Evolutionary conservation across 2,329 filamentous ascomycete genomes (phyloP), one percentile per base, ranked within the genome.

Genomic region (Alternaria ventricosa): DNA sequence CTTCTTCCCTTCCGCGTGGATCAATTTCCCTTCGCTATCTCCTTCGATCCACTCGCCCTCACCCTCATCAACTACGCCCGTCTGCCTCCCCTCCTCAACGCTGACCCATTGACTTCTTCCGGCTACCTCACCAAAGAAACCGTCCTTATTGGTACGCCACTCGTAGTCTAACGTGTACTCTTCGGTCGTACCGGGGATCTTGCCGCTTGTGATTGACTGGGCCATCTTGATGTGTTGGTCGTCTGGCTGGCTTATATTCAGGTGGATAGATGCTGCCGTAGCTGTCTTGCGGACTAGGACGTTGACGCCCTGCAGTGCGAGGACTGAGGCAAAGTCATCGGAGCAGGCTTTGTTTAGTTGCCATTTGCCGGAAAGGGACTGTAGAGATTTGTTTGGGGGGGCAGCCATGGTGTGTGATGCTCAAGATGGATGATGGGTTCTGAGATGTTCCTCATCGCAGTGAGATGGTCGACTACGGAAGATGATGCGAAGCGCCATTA

Each of bases 71-170:
- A 63, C 56, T 11, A 66, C 61, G 2, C 54, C 64, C 11, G 57
- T 51, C 10, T 50, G 22, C 33, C 56, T 45, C 11, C 56, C 63
- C 27, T 70, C 58, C 3, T 57, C 63, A 23, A 65, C 60, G 33
- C 47, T 60, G 4, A 70, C n/a, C 58, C 62, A 69, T 6, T 61
- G 64, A 57, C 62, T 67, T 5, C 63, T 61, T 12, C 60, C 64
- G n/a, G 60, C 47, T 12, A 69, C 45, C 4, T 61, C 57, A 12
- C 65, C 64, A 28, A 69, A 69, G 15, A 69, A 63, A 15, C 41
- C n/a, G 30, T 71, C 61, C 9, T 67, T 43, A n/a, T 69, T 66
- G 20, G 46, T 67, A 36, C 56, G 58, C 68, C 62, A 70, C 44
- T 64, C 60, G 45, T 61, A 67, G 44, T 66, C 55, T 6, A 67